These are phyloP conservation scores for Pinus tabuliformis DNA, from an alignment of 75 land plant genomes.

Conservation along the genomic window DNA sequence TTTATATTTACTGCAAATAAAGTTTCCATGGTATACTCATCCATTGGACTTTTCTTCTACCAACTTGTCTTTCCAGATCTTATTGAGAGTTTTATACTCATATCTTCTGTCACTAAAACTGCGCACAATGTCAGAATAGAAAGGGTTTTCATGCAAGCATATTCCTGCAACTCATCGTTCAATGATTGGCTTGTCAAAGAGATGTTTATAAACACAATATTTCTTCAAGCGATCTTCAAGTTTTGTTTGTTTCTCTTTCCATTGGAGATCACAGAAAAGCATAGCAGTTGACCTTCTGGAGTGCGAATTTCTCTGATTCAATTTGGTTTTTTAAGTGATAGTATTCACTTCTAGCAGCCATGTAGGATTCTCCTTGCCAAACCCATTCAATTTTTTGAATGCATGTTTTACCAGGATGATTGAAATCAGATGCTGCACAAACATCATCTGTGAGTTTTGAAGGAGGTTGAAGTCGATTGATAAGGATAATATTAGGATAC, in stretches of 20 bases:
- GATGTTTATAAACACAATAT: conserved; percentile 95
- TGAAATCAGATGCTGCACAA: conserved; percentile 99
- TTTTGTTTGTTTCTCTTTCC: conserved; percentile 74
- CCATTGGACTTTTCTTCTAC: conserved; percentile 53
- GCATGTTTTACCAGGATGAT: conserved; percentile 96
- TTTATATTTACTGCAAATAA: too few relatives aligned
- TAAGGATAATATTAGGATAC: conserved; percentile 98
- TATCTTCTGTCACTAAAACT: conserved; percentile 98
- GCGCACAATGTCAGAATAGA: conserved; percentile 95
- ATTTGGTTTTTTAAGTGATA: conserved; percentile 91
- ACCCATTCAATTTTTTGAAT: conserved; percentile 98
- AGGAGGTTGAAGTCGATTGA: conserved; percentile 99
- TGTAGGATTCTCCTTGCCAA: conserved; percentile 94
- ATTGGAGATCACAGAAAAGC: conserved; percentile 79
- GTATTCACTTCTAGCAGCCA: conserved; percentile 93
- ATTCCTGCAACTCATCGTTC: conserved; percentile 90
- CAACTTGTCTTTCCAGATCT: conserved; percentile 95
- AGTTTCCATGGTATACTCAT: too few relatives aligned
- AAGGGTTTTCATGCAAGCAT: conserved; percentile 98
- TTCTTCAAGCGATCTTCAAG: conserved; percentile 96
- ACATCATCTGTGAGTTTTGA: conserved; percentile 96
- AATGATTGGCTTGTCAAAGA: conserved; percentile 89
- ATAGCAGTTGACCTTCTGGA: conserved; percentile 39
- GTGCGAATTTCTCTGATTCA: conserved; percentile 81
- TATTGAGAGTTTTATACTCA: conserved; percentile 97